Evolutionary conservation across 2,329 filamentous ascomycete genomes (phyloP).

Genomic region (Shiraia sp.): DNA sequence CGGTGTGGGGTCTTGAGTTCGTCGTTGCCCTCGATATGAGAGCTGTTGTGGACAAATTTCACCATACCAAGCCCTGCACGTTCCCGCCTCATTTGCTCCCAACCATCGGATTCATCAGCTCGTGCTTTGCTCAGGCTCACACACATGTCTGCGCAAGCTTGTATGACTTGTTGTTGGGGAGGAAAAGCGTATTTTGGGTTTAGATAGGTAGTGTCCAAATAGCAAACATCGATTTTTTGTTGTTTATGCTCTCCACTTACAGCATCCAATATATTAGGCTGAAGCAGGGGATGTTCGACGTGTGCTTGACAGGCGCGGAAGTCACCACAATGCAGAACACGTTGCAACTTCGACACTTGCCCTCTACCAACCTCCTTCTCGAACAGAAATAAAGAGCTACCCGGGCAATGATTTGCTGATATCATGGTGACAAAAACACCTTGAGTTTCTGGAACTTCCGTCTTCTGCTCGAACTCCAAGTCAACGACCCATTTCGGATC

Average conservation of each 20-base stretch:
- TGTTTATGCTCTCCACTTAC: conserved; percentile 72
- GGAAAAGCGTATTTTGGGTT: conserved; percentile 96
- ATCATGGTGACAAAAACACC: conserved; percentile 93
- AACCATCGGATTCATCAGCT: conserved; percentile 59
- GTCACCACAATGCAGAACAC: conserved; percentile 93
- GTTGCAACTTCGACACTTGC: conserved; percentile 64
- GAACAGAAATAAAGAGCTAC: conserved; percentile 91
- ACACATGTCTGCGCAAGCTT: conserved; percentile 85
- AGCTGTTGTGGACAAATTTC: conserved; percentile 61
- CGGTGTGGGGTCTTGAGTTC: conserved; percentile 39
- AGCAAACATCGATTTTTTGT: conserved; percentile 93
- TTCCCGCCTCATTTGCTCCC: conserved; percentile 60
- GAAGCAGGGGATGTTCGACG: conserved; percentile 77
- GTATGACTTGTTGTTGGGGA: conserved; percentile 82
- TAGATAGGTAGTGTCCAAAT: conserved; percentile 95
- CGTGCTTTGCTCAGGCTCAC: conserved; percentile 72
- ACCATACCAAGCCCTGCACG: conserved; percentile 63
- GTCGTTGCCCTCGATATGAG: conserved; percentile 37
- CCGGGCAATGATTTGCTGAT: conserved; percentile 93
- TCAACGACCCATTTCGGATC: conserved; percentile 83
- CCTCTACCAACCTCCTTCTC: conserved; percentile 73
- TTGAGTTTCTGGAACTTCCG: conserved; percentile 78
- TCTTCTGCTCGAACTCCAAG: conserved; percentile 79
- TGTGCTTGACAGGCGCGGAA: conserved; percentile 90
- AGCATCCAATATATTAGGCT: conserved; percentile 72